Evolutionary conservation across 169 alveolate species (phyloP).

Genomic region (Plasmodium reichenowi): DNA sequence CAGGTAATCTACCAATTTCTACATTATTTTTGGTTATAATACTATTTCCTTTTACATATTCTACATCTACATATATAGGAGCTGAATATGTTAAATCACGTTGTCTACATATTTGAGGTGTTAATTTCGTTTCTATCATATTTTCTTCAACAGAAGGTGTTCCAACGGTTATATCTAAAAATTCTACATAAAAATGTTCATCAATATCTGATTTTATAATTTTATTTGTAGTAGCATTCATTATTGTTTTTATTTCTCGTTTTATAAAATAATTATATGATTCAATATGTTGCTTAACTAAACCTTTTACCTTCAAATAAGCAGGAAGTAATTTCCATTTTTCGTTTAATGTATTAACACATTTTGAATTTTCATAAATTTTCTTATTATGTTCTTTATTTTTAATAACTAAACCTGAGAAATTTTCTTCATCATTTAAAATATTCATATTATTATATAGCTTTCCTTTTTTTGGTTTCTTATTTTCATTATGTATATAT

Average conservation of each 20-base stretch:
- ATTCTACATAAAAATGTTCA: constrained; percentile 90
- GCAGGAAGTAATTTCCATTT: constrained; percentile 96
- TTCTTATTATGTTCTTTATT: constrained; percentile 32
- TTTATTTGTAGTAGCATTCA: constrained; percentile 93
- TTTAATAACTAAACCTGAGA: constrained; percentile 33
- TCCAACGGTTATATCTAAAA: constrained; percentile 91
- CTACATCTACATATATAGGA: constrained; percentile 96
- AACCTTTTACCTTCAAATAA: constrained; percentile 93
- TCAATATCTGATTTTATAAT: constrained; percentile 90
- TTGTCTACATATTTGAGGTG: constrained; percentile 98
- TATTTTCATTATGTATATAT: neutral
- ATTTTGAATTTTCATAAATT: constrained; percentile 50
- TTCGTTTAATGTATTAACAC: constrained; percentile 85
- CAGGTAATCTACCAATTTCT: constrained; percentile 96
- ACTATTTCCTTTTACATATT: constrained; percentile 93
- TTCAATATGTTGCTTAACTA: constrained; percentile 96
- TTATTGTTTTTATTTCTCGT: constrained; percentile 92
- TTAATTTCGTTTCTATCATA: constrained; percentile 84
- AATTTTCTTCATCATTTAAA: neutral
- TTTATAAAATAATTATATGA: constrained; percentile 94
- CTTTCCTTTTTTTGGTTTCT: neutral
- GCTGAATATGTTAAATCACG: constrained; percentile 98
- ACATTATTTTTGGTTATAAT: constrained; percentile 90
- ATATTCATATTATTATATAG: neutral
- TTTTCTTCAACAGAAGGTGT: constrained; percentile 92